phyloP scores from a whole-genome alignment of 257 asterid genomes.

The Cynanchum wilfordii region DNA sequence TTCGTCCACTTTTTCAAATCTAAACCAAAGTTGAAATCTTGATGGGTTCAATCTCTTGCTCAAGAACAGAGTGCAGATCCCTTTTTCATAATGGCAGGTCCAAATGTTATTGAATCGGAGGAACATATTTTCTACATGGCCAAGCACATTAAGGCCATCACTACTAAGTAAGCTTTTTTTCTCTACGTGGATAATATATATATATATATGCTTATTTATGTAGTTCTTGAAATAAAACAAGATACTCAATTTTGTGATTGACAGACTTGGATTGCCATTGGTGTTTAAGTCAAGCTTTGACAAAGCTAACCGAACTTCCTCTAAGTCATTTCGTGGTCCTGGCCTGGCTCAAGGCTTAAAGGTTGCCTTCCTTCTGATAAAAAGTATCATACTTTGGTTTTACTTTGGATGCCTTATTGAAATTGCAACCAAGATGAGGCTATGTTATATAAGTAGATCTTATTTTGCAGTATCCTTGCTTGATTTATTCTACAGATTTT shows the following conservation, averaged over 20 bases:
- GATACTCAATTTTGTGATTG: constrained; percentile 10
- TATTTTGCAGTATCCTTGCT: neutral
- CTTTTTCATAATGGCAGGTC: constrained; percentile 84
- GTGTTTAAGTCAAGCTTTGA: constrained; percentile 86
- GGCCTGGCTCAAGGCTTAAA: constrained; percentile 74
- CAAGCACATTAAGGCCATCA: constrained; percentile 50
- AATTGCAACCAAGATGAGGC: neutral
- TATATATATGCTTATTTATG: neutral
- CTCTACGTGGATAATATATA: neutral
- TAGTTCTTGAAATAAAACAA: neutral
- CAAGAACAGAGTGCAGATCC: constrained; percentile 63
- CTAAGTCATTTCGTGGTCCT: constrained; percentile 88
- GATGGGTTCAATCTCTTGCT: neutral
- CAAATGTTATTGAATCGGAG: constrained; percentile 90
- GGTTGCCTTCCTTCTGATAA: constrained; percentile 23
- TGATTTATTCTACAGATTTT: constrained; percentile 47
- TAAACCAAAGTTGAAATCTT: neutral
- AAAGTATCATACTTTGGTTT: neutral
- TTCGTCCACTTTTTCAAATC: neutral
- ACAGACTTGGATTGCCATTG: constrained; percentile 63
- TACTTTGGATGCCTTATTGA: neutral
- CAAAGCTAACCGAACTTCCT: constrained; percentile 83
- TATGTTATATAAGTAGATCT: neutral
- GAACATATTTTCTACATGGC: constrained; percentile 83
- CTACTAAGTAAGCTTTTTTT: constrained; percentile 40